Evolutionary conservation across 176 grass and related monocot species (phyloP).

Genomic region (Paspalum notatum): DNA sequence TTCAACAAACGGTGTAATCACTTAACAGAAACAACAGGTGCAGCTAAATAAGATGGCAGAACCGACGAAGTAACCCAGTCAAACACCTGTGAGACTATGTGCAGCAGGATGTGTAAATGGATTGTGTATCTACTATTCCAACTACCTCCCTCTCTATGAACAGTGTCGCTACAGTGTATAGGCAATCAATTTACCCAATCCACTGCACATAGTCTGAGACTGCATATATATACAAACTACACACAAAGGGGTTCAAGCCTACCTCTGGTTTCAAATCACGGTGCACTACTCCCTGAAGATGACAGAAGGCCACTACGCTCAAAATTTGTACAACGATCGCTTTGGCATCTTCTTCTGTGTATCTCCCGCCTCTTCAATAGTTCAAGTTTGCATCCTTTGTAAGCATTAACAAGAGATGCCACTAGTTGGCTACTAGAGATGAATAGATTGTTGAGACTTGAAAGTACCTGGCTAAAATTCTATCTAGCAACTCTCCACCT

Average conservation of each 20-base stretch:
- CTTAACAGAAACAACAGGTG: slow-evolving; percentile 23
- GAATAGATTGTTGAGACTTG: slow-evolving; percentile 11
- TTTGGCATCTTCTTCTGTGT: slow-evolving; percentile 99
- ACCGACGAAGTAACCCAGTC: background rate
- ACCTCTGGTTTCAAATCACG: slow-evolving; percentile 99
- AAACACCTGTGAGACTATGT: no score
- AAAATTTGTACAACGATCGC: slow-evolving; percentile 94
- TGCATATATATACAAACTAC: slow-evolving; percentile 9
- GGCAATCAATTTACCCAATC: no score
- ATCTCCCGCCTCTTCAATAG: slow-evolving; percentile 93
- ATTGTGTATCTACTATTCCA: no score
- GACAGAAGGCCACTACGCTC: slow-evolving; percentile 89
- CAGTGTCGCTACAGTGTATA: no score
- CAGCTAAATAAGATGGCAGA: slow-evolving; percentile 24
- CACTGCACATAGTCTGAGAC: no score
- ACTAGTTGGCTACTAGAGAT: slow-evolving; percentile 17
- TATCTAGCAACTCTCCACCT: slow-evolving; percentile 94
- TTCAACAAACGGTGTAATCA: slow-evolving; percentile 2
- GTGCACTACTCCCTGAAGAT: slow-evolving; percentile 99
- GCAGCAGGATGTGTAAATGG: no score
- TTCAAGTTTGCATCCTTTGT: slow-evolving; percentile 46
- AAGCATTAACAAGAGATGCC: slow-evolving; percentile 42
- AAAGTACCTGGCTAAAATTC: slow-evolving; percentile 93
- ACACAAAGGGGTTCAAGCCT: slow-evolving; percentile 37
- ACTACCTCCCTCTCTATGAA: no score